These are phyloP conservation scores for Fraxinus pennsylvanica DNA, from an alignment of 257 asterid genomes.

Conservation along the genomic window DNA sequence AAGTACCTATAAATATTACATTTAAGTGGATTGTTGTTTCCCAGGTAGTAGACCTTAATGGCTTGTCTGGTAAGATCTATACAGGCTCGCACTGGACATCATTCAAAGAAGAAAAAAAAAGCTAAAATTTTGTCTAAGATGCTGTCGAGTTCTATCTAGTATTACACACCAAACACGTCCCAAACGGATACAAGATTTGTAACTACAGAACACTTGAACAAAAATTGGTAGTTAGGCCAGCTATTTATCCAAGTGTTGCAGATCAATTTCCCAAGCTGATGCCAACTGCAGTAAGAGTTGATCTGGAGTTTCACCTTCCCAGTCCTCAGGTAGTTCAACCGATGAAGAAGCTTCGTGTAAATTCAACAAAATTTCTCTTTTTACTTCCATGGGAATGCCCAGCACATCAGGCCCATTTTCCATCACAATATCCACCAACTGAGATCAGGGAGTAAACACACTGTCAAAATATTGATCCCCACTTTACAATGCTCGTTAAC, in stretches of 20 bases:
- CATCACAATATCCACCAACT: constrained; percentile 74
- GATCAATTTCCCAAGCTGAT: constrained; percentile 86
- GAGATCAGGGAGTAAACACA: constrained; percentile 26
- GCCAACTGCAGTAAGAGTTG: constrained; percentile 79
- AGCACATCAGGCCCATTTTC: constrained; percentile 75
- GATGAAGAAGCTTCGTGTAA: constrained; percentile 65
- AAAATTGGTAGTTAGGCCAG: neutral
- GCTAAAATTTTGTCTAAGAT: no score
- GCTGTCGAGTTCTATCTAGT: neutral
- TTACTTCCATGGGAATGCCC: constrained; percentile 68
- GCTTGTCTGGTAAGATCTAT: neutral
- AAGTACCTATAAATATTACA: neutral
- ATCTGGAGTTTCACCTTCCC: constrained; percentile 91
- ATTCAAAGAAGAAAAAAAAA: no score
- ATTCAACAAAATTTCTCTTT: constrained; percentile 69
- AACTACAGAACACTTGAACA: neutral
- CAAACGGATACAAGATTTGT: neutral
- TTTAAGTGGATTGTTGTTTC: neutral
- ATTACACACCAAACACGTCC: neutral
- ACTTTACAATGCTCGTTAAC: neutral
- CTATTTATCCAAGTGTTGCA: constrained; percentile 69
- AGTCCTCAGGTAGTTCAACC: constrained; percentile 74
- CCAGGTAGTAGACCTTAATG: neutral
- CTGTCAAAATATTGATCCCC: neutral
- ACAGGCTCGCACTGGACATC: no score